These are phyloP conservation scores for Cyclocybe aegerita DNA, from an alignment of 768 basidiomycete species.

Conservation along the genomic window DNA sequence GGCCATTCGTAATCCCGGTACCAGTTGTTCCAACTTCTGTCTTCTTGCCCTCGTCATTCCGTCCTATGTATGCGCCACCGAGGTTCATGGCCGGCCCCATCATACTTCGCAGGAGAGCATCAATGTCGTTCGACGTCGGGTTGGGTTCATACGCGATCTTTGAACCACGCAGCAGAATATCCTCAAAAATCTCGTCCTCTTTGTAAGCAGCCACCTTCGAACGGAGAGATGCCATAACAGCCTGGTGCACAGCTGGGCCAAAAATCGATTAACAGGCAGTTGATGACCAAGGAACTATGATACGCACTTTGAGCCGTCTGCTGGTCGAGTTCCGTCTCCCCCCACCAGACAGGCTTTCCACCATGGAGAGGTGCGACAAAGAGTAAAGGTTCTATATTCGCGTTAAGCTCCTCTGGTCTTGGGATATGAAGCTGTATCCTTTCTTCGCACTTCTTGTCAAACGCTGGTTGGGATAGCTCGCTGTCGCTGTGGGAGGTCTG, in stretches of 20 bases:
- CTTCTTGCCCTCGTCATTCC: not conserved
- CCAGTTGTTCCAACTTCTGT: constrained; percentile 1
- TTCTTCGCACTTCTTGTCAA: constrained; percentile 44
- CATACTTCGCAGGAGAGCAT: constrained; percentile 52
- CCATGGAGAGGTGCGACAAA: constrained; percentile 18
- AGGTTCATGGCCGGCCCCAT: constrained; percentile 35
- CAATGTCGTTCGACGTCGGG: constrained; percentile 45
- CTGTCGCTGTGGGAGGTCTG: constrained; percentile 45
- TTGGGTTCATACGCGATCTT: constrained; percentile 42
- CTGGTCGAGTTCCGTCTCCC: constrained; percentile 20
- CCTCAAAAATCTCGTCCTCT: constrained; percentile 50
- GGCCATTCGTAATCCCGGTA: constrained; percentile 27
- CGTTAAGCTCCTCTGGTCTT: constrained; percentile 38
- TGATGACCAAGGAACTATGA: not conserved
- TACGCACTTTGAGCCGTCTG: constrained; percentile 36
- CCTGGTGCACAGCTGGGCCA: constrained; percentile 26
- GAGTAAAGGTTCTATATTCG: constrained; percentile 39
- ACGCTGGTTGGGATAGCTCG: constrained; percentile 39
- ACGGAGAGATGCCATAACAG: constrained; percentile 36
- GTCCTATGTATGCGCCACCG: constrained; percentile 14
- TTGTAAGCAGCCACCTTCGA: constrained; percentile 37
- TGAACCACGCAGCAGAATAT: constrained; percentile 44
- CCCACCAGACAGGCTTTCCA: constrained; percentile 12
- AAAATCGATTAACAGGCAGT: not conserved
- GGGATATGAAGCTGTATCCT: constrained; percentile 34